Evolutionary conservation across 2,329 filamentous ascomycete genomes (phyloP).

Genomic region (Fusarium sp.): DNA sequence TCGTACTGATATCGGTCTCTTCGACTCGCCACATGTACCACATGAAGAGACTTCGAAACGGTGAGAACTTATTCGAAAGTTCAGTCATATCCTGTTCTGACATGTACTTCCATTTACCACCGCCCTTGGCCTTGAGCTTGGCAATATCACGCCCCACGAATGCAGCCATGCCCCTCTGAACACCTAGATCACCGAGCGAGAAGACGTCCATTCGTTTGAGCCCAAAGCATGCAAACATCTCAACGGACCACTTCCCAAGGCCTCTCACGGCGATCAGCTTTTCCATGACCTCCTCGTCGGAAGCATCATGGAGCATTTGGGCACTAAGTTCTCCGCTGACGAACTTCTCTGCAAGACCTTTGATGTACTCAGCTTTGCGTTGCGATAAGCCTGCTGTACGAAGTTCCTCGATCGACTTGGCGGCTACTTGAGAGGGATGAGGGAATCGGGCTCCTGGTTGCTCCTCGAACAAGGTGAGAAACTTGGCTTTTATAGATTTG

Average conservation of each 20-base stretch:
- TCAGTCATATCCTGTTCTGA: slow-evolving; percentile 91
- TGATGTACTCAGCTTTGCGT: slow-evolving; percentile 95
- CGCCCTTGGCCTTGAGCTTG: slow-evolving; percentile 82
- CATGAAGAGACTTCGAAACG: slow-evolving; percentile 94
- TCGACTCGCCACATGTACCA: slow-evolving; percentile 97
- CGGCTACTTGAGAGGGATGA: slow-evolving; percentile 77
- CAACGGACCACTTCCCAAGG: slow-evolving; percentile 89
- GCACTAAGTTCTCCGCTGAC: slow-evolving; percentile 78
- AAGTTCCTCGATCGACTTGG: slow-evolving; percentile 72
- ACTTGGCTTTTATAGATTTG: slow-evolving; percentile 87
- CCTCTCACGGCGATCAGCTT: slow-evolving; percentile 88
- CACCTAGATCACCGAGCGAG: slow-evolving; percentile 89
- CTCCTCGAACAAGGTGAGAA: slow-evolving; percentile 76
- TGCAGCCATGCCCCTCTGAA: slow-evolving; percentile 93
- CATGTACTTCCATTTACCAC: slow-evolving; percentile 99
- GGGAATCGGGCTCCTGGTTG: slow-evolving; percentile 70
- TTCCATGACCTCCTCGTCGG: slow-evolving; percentile 87
- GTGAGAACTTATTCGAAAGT: slow-evolving; percentile 81
- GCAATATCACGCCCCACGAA: slow-evolving; percentile 85
- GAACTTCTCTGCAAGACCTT: slow-evolving; percentile 88
- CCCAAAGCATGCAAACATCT: slow-evolving; percentile 99
- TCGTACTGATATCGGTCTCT: slow-evolving; percentile 77
- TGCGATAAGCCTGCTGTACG: slow-evolving; percentile 90
- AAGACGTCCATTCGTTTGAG: slow-evolving; percentile 96
- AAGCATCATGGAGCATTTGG: slow-evolving; percentile 79